Evolutionary conservation across 306 rosid species (phyloP).

Genomic region (Acmispon strigosus): DNA sequence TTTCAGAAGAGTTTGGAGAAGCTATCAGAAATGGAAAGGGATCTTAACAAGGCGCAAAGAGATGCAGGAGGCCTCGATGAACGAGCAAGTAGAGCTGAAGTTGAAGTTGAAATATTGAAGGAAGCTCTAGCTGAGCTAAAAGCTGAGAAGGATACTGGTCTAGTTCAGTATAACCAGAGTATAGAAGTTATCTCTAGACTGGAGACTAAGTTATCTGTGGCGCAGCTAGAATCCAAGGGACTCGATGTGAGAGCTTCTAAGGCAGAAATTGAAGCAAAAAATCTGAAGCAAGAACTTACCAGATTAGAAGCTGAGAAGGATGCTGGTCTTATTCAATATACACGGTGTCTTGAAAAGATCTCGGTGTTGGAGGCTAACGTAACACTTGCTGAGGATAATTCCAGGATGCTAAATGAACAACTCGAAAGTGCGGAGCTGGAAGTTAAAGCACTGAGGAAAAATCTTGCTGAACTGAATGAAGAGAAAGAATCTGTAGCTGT

Average conservation of each 20-base stretch:
- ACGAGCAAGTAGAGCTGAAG: constrained; percentile 81
- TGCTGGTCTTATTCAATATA: constrained; percentile 47
- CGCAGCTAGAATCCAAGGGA: constrained; percentile 42
- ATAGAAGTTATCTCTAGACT: constrained; percentile 61
- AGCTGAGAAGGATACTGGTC: constrained; percentile 63
- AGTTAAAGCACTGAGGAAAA: constrained; percentile 41
- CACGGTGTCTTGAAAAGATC: constrained; percentile 57
- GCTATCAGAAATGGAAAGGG: constrained; percentile 52
- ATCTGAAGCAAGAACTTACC: constrained; percentile 51
- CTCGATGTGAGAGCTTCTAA: constrained; percentile 43
- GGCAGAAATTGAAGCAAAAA: constrained; percentile 59
- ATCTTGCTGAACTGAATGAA: constrained; percentile 39
- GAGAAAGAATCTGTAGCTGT: constrained; percentile 59
- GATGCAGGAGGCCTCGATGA: constrained; percentile 72
- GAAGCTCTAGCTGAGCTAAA: constrained; percentile 61
- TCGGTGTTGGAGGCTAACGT: constrained; percentile 56
- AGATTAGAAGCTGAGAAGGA: constrained; percentile 67
- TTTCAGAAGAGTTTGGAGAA: constrained; percentile 67
- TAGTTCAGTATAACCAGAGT: constrained; percentile 56
- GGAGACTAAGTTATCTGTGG: constrained; percentile 42
- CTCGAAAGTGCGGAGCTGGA: constrained; percentile 54
- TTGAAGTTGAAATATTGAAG: constrained; percentile 66
- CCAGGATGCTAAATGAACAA: constrained; percentile 55
- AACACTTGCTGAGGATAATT: constrained; percentile 58
- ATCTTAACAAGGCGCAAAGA: constrained; percentile 48